Evolutionary conservation across 1,139 yeast species (phyloP), one percentile per base, ranked within the genome.

Genomic region (Diutina ranongensis): DNA sequence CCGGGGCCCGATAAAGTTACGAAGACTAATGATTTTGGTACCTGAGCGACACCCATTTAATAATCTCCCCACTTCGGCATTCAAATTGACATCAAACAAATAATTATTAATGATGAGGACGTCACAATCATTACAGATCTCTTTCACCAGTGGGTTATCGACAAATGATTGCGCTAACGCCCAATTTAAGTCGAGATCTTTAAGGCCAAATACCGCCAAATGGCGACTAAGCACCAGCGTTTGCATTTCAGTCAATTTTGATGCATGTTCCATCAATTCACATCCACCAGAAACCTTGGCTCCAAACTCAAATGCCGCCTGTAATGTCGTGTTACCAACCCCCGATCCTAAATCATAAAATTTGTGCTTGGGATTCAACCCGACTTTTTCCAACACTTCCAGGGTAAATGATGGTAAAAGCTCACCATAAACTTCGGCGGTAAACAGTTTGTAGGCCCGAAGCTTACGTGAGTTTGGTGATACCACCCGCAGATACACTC

Each of bases 271-370:
- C 95, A 87, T 88, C 42, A 89, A 72, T 58, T 89, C 97, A 61
- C 94, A 85, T 0, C 97, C 97, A 56, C 86, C 87, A 60, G 94
- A 80, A 5, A 59, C 54, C 45, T 68, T 68, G 49, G 89, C 85
- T 1, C 96, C 95, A 59, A 78, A 80, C 55, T 88, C 95, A 27
- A 88, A 63, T 0, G 96, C 88, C 0, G 96, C 95, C 60, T 88
- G 97, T 45, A 88, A 72, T 0, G 85, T 83, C 47, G 96, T 86
- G 57, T 88, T 88, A 0, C 96, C 97, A 3, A 89, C 97, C 4
- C 97, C 97, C 0, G 95, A 86, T 0, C 97, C 97, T 35, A 89
- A 67, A 61, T 85, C 97, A 50, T 88, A 79, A 56, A 87, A 88
- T 21, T 70, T 74, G 46, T 77, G 75, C 1, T 62, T 61, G 1